Evolutionary conservation across 345 rosid genomes (phyloP).

Genomic region (Melaleuca quinquenervia): DNA sequence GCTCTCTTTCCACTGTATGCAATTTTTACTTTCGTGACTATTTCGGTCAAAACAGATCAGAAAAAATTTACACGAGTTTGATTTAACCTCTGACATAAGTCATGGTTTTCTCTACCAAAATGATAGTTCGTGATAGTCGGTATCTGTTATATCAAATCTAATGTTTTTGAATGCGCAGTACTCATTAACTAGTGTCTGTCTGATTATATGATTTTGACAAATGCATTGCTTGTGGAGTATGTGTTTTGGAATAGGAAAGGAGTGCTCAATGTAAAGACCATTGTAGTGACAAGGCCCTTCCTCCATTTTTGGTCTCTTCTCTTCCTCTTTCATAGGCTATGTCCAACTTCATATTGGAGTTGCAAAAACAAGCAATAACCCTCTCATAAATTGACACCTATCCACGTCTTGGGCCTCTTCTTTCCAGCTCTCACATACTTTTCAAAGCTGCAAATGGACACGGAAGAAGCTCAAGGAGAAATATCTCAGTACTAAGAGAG

Average conservation of each 20-base stretch:
- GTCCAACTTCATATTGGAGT: neutral
- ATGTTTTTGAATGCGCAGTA: too few relatives aligned
- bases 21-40: accelerated
- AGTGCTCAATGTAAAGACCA: too few relatives aligned
- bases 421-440: accelerated
- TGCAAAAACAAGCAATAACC: too few relatives aligned
- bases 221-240: too few relatives aligned
- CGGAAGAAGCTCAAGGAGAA: neutral
- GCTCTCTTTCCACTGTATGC: neutral
- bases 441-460: neutral
- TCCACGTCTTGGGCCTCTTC: neutral
- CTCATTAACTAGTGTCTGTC: too few relatives aligned
- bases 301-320: neutral
- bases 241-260: too few relatives aligned
- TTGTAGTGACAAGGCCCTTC: neutral
- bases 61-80: too few relatives aligned
- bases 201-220: too few relatives aligned
- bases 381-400: neutral
- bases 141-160: neutral
- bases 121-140: accelerated
- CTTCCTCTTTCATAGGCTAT: neutral
- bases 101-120: neutral
- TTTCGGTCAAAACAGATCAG: neutral
- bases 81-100: neutral
- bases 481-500: neutral